Evolutionary conservation across 495 filamentous ascomycete genomes (phyloP).

Genomic region (Halenospora varia): DNA sequence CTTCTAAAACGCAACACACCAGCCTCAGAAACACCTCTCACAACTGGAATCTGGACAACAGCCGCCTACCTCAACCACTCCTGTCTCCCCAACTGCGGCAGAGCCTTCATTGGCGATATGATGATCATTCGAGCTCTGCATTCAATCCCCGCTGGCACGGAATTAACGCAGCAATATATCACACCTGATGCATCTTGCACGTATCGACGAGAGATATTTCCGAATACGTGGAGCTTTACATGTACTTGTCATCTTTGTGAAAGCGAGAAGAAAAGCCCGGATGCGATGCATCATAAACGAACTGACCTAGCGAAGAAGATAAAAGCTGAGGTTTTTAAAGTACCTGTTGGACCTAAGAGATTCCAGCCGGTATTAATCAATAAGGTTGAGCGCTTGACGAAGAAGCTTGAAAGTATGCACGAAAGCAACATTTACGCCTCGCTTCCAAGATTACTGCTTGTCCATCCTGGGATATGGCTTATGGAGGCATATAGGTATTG

Average conservation of each 20-base stretch:
- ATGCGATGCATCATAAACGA: conserved; percentile 19
- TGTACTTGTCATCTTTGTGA: conserved; percentile 44
- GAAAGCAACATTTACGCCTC: conserved; percentile 31
- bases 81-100: conserved; percentile 41
- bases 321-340: conserved; percentile 25
- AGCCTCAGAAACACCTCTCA: conserved; percentile 27
- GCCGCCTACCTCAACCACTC: conserved; percentile 55
- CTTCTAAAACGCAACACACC: conserved; percentile 27
- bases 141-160: conserved; percentile 42
- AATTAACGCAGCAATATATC: conserved; percentile 36
- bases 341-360: not conserved
- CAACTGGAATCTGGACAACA: conserved; percentile 47
- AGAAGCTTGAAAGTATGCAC: conserved; percentile 34
- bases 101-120: conserved; percentile 57
- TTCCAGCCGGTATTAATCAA: conserved; percentile 29
- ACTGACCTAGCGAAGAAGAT: conserved; percentile 24
- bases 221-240: conserved; percentile 42
- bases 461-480: conserved; percentile 40
- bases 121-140: conserved; percentile 48
- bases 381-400: conserved; percentile 27
- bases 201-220: conserved; percentile 12
- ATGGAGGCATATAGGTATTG: conserved; percentile 32
- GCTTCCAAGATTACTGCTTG: conserved; percentile 35
- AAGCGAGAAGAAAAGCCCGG: conserved; percentile 19
- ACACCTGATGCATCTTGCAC: conserved; percentile 21